A percentile compares a stretch with the other conserved stretches of the same genome.
phyloP scores from a whole-genome alignment of 2,329 filamentous ascomycete genomes.

The Aspergillus aculeatinus region DNA sequence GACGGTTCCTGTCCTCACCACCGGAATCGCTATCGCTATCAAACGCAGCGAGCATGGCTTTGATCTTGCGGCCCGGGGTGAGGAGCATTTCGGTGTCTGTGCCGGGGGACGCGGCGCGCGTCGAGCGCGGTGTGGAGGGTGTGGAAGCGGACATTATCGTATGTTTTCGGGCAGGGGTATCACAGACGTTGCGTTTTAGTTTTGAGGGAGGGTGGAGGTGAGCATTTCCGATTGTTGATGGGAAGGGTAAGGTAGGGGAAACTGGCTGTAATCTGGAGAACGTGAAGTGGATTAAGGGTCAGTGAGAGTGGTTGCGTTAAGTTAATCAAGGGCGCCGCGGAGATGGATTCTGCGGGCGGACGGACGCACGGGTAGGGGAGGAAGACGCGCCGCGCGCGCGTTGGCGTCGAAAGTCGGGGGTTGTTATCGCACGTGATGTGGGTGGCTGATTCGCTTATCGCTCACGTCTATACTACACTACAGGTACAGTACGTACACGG shows the following conservation, averaged over 20 bases:
- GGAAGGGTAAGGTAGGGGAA: no score
- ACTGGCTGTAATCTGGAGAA: no score
- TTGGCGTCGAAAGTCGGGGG: background rate
- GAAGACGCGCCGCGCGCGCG: slow-evolving; percentile 13
- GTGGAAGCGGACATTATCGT: slow-evolving; percentile 23
- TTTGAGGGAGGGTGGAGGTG: no score
- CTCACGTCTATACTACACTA: no score
- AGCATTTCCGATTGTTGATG: no score
- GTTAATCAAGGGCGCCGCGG: slow-evolving; percentile 12
- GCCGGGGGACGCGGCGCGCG: slow-evolving; percentile 32
- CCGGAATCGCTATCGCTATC: slow-evolving; percentile 43
- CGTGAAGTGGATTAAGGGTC: no score
- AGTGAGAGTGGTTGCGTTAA: background rate
- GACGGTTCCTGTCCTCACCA: slow-evolving; percentile 43
- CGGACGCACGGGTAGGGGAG: background rate
- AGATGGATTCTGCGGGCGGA: slow-evolving; percentile 9
- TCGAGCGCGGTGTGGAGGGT: slow-evolving; percentile 34
- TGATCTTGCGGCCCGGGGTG: slow-evolving; percentile 49
- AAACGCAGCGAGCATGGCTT: slow-evolving; percentile 51
- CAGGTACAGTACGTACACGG: no score
- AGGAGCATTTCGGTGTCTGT: slow-evolving; percentile 32
- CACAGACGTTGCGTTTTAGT: background rate
- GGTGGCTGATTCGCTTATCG: background rate
- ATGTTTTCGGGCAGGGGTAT: slow-evolving; percentile 3
- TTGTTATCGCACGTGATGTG: slow-evolving; percentile 20